Conservation (phyloP, 345 rosid species). For the Bruguiera gymnorhiza region DNA sequence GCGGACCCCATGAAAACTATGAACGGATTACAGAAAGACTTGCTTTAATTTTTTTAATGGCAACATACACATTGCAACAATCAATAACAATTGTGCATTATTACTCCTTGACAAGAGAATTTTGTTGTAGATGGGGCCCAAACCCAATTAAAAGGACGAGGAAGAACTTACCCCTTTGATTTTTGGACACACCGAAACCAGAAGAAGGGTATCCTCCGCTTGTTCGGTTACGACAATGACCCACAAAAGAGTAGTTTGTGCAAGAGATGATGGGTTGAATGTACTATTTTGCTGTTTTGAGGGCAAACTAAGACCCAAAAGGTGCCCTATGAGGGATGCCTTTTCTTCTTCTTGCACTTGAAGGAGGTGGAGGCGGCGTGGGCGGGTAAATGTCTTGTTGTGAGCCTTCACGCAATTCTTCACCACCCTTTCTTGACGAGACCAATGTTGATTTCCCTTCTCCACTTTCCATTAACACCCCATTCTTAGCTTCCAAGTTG, state of each 20-base stretch:
- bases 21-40: constrained; percentile 37
- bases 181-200: constrained; percentile 19
- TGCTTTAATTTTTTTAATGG: constrained; percentile 37
- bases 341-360: constrained; percentile 75
- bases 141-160: constrained; percentile 4
- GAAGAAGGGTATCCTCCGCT: constrained; percentile 25
- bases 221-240: constrained; percentile 28
- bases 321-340: constrained; percentile 89
- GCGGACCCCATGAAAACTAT: constrained; percentile 41
- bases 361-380: constrained; percentile 54
- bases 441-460: constrained; percentile 32
- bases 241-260: constrained; percentile 19
- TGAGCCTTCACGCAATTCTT: constrained; percentile 61
- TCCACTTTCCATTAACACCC: constrained; percentile 36
- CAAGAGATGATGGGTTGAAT: constrained; percentile 21
- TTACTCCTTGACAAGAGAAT: constrained; percentile 29
- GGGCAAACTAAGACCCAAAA: constrained; percentile 45
- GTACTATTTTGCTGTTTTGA: neutral
- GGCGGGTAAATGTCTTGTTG: constrained; percentile 52
- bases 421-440: constrained; percentile 35
- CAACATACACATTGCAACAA: constrained; percentile 40
- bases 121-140: constrained; percentile 34
- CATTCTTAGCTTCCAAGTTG: constrained; percentile 40
- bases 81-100: constrained; percentile 44
- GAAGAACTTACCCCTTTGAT: constrained; percentile 26